Percentiles rank a stretch among this genome's conserved stretches.
Conservation (phyloP, 768 basidiomycete genomes). For the Gymnopilus dilepis region DNA sequence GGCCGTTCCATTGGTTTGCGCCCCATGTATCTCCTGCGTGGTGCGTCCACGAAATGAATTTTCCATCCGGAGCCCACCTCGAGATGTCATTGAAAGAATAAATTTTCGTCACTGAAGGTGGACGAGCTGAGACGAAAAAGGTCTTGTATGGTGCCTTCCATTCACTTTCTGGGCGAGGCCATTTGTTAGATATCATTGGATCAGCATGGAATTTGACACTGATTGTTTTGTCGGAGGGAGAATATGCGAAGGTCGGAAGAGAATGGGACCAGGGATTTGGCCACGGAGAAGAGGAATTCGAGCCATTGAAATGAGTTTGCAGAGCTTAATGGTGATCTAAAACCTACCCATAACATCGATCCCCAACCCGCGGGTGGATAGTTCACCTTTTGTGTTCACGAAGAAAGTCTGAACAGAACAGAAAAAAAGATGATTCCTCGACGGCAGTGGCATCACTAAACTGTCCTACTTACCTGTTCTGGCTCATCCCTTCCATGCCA, state of each 20-base stretch:
- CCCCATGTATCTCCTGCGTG: neutral
- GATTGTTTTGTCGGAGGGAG: neutral
- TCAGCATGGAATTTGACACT: neutral
- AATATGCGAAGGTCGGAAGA: conserved; percentile 6
- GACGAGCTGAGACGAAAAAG: neutral
- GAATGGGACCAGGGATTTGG: conserved; percentile 15
- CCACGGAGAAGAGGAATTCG: neutral
- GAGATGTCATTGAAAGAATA: neutral
- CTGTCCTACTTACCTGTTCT: neutral
- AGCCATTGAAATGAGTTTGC: neutral
- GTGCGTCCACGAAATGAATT: neutral
- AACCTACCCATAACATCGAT: neutral
- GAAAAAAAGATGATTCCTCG: neutral
- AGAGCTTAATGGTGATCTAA: no score
- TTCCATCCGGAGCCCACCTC: neutral
- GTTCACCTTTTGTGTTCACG: neutral
- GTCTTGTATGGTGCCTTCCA: neutral
- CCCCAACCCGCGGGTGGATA: neutral
- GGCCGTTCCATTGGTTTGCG: neutral
- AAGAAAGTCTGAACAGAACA: neutral
- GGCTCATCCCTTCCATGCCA: neutral
- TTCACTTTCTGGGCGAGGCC: neutral
- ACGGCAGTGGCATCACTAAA: neutral
- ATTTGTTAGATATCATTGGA: neutral
- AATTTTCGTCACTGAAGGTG: neutral